Conservation (phyloP, 352 stramenopile genomes). For the Globisporangium radiosum region DNA sequence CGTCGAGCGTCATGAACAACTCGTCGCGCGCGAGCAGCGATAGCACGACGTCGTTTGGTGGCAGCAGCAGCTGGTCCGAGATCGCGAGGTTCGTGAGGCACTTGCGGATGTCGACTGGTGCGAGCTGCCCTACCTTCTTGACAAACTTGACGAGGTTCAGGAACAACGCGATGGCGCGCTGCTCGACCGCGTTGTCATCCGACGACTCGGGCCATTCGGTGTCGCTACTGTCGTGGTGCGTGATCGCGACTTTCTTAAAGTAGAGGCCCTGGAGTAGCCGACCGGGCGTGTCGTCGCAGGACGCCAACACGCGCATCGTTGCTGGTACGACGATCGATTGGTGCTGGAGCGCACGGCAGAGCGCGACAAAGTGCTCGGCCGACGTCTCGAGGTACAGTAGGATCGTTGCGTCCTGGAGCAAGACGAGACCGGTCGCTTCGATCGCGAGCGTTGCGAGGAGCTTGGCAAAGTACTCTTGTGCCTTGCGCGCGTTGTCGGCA, state of each 20-base stretch:
- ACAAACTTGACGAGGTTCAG: conserved; percentile 54
- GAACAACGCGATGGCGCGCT: conserved; percentile 40
- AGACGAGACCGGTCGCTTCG: conserved; percentile 46
- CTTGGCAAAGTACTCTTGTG: conserved; percentile 62
- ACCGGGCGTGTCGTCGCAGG: conserved; percentile 44
- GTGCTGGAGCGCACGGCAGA: conserved; percentile 32
- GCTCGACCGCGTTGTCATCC: conserved; percentile 29
- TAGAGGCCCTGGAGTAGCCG: conserved; percentile 54
- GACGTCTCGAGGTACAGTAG: conserved; percentile 59
- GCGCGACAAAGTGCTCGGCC: conserved; percentile 41
- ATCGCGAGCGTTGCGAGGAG: conserved; percentile 47
- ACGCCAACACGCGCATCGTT: conserved; percentile 51
- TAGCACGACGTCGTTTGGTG: conserved; percentile 44
- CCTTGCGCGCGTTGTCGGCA: conserved; percentile 41
- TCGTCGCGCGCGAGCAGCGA: conserved; percentile 51
- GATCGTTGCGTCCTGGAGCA: conserved; percentile 45
- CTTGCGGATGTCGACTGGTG: conserved; percentile 46
- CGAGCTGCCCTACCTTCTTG: conserved; percentile 49
- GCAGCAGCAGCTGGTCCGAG: conserved; percentile 56
- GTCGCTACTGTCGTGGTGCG: conserved; percentile 3
- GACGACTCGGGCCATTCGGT: conserved; percentile 31
- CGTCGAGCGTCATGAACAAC: conserved; percentile 46
- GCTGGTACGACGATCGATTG: conserved; percentile 30
- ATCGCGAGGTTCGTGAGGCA: conserved; percentile 49
- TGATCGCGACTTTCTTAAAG: conserved; percentile 55